phyloP scores from a whole-genome alignment of 2,329 filamentous ascomycete species.

The Colletotrichum lini region DNA sequence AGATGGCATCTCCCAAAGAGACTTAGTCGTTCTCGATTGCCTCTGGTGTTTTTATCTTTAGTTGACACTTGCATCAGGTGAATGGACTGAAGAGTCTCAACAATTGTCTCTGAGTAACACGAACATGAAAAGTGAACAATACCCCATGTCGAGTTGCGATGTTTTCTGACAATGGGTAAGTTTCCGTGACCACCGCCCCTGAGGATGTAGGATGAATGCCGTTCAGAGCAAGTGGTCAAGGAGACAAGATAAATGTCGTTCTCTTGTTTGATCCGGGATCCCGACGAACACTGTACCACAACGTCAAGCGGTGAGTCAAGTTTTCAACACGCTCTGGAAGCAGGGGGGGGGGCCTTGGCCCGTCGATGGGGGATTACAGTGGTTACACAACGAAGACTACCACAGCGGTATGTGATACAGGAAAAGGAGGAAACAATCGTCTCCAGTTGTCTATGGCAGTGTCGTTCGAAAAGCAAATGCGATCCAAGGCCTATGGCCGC shows the following conservation, averaged over 20 bases:
- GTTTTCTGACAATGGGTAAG: too few species aligned
- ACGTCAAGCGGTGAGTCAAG: slow-evolving; percentile 8
- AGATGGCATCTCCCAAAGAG: neutral
- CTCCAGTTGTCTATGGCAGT: neutral
- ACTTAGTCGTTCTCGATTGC: neutral
- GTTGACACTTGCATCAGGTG: neutral
- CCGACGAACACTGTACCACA: slow-evolving; percentile 5
- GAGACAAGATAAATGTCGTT: slow-evolving; percentile 1
- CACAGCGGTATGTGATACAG: neutral
- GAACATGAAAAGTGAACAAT: neutral
- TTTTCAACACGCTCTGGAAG: neutral
- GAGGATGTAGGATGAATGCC: too few species aligned
- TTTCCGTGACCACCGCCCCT: too few species aligned
- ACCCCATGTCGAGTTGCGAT: neutral
- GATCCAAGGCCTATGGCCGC: too few species aligned
- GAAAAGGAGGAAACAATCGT: slow-evolving; percentile 5
- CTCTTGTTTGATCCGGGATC: slow-evolving; percentile 5
- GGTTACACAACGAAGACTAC: neutral
- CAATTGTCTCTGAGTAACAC: neutral
- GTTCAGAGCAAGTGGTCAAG: neutral
- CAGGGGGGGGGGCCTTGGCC: neutral
- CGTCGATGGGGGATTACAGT: neutral
- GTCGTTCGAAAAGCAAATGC: neutral
- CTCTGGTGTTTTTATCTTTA: neutral
- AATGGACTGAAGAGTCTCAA: neutral